These are phyloP conservation scores for Brassica carinata DNA, from an alignment of 345 rosid genomes.

Conservation along the genomic window DNA sequence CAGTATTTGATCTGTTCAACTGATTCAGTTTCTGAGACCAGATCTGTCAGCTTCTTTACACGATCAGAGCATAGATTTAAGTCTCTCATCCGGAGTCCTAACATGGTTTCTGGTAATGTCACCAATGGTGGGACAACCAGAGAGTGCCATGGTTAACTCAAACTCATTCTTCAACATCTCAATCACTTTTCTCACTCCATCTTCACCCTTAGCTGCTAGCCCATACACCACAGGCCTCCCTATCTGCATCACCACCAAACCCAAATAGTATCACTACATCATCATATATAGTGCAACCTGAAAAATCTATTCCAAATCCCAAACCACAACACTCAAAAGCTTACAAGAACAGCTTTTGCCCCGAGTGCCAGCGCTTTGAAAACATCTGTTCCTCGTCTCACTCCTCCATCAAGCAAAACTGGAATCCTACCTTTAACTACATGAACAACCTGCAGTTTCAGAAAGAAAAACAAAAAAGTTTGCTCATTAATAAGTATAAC, in stretches of 20 bases:
- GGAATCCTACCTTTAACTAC: constrained; percentile 76
- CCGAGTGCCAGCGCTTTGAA: constrained; percentile 92
- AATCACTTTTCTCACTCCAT: constrained; percentile 60
- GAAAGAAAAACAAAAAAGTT: not conserved
- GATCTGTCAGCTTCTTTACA: not conserved
- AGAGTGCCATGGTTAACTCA: constrained; percentile 77
- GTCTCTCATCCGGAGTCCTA: constrained; percentile 48
- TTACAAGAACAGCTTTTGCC: constrained; percentile 89
- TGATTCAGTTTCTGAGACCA: constrained; percentile 7
- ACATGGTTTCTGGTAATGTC: constrained; percentile 69
- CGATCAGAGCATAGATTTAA: constrained; percentile 53
- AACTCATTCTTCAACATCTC: constrained; percentile 80
- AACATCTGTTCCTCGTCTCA: constrained; percentile 80
- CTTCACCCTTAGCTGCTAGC: constrained; percentile 77
- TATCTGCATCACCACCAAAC: constrained; percentile 50
- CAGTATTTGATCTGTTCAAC: not conserved
- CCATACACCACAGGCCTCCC: constrained; percentile 85
- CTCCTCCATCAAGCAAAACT: constrained; percentile 83
- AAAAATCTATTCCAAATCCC: not conserved
- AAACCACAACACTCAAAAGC: constrained; percentile 7
- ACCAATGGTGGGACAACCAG: constrained; percentile 64
- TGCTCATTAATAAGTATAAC: not conserved
- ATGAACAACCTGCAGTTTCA: constrained; percentile 59
- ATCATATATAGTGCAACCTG: not conserved
- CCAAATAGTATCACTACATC: not conserved